Evolutionary conservation across 176 grass and related monocot species (phyloP).

Genomic region (Zizania latifolia): DNA sequence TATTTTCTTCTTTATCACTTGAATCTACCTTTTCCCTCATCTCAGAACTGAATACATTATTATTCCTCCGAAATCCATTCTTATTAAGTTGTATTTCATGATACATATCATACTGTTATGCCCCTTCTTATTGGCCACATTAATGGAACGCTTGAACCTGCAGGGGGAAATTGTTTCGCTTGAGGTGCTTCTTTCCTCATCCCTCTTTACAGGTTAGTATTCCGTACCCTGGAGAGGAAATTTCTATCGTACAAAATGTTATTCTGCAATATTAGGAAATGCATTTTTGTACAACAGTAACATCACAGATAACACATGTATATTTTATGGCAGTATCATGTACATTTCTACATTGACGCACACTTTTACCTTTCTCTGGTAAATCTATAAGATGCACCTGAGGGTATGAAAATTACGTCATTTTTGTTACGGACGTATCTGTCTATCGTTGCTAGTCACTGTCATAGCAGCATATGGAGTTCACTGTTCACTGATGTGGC

Average conservation of each 20-base stretch:
- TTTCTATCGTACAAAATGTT: background rate
- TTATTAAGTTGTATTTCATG: background rate
- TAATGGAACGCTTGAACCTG: slow-evolving; percentile 7
- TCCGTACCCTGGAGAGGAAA: background rate
- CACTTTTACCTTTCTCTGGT: background rate
- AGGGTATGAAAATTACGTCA: background rate
- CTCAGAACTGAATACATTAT: background rate
- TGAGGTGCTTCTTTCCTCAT: background rate
- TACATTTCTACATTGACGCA: background rate
- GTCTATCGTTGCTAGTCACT: background rate
- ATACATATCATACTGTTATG: background rate
- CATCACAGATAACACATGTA: background rate
- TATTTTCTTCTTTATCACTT: background rate
- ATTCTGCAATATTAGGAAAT: background rate
- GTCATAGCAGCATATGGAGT: background rate
- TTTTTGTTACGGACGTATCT: background rate
- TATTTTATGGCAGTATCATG: background rate
- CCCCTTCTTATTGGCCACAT: background rate
- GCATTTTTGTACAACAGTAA: background rate
- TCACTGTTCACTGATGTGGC: background rate
- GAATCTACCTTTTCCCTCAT: background rate
- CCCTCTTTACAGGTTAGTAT: background rate
- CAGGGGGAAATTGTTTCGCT: background rate
- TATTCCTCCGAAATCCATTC: background rate
- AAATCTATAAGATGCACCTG: background rate